Evolutionary conservation across 257 asterid genomes (phyloP).

Genomic region (Solanum pinnatisectum): DNA sequence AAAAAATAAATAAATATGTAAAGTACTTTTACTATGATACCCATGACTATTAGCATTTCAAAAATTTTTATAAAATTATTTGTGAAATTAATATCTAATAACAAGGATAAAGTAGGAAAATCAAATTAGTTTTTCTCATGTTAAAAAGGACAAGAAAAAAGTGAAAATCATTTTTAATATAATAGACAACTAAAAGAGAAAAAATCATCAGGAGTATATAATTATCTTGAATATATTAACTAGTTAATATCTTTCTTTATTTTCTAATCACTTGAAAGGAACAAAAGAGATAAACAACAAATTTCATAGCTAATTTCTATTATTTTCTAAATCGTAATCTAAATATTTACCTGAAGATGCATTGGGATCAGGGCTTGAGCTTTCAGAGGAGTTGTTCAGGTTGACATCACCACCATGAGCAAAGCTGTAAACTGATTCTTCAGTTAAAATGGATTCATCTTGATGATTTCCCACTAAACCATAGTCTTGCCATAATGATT

Average conservation of each 20-base stretch:
- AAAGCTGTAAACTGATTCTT: conserved; percentile 1
- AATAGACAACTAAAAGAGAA: not conserved
- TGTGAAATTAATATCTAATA: not conserved
- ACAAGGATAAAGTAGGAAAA: fast-evolving
- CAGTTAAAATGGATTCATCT: conserved; percentile 5
- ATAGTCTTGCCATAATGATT: conserved; percentile 4
- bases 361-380: conserved; percentile 1
- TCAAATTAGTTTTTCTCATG: not conserved
- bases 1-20: not conserved
- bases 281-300: not conserved
- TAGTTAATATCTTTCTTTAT: not conserved
- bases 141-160: not conserved
- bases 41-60: not conserved
- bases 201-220: not conserved
- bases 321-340: not conserved
- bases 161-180: not conserved
- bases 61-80: not conserved
- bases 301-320: not conserved
- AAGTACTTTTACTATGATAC: not conserved
- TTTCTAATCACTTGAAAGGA: not conserved
- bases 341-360: not conserved
- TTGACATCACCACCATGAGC: conserved; percentile 12
- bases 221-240: not conserved
- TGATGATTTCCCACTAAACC: not conserved
- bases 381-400: conserved; percentile 14